Conservation (phyloP, 2,329 filamentous ascomycete genomes). For the Fusarium torulosum region DNA sequence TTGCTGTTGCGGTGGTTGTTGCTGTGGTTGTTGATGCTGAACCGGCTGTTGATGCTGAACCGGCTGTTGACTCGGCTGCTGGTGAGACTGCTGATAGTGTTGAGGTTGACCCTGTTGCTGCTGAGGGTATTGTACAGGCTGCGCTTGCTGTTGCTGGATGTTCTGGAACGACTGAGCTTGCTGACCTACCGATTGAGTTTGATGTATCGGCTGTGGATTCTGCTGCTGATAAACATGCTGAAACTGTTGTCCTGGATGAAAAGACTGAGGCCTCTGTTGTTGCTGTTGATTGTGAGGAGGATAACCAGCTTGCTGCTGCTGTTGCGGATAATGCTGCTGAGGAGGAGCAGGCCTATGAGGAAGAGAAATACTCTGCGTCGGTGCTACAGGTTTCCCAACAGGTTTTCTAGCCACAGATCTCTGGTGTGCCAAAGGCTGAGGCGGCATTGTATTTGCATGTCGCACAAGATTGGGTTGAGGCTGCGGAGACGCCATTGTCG, state of each 20-base stretch:
- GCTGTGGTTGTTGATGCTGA: slow-evolving; percentile 1
- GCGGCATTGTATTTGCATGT: slow-evolving; percentile 8
- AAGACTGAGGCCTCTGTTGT: slow-evolving; percentile 20
- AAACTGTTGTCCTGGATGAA: slow-evolving; percentile 15
- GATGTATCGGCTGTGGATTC: background rate
- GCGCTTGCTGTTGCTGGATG: slow-evolving; percentile 1
- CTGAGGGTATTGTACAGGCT: slow-evolving; percentile 4
- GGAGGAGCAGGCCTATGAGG: slow-evolving; percentile 22
- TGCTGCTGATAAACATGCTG: slow-evolving; percentile 9
- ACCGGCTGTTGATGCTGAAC: background rate
- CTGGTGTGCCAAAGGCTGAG: slow-evolving; percentile 30
- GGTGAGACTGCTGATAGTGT: background rate
- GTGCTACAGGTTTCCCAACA: slow-evolving; percentile 3
- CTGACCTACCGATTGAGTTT: background rate
- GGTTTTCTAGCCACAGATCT: slow-evolving; percentile 34
- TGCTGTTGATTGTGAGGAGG: slow-evolving; percentile 25
- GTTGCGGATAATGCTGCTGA: background rate
- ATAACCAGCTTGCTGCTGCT: background rate
- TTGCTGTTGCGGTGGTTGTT: background rate
- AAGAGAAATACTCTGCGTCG: slow-evolving; percentile 16
- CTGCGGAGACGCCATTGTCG: slow-evolving; percentile 36
- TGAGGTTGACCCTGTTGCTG: slow-evolving; percentile 8
- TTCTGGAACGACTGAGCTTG: background rate
- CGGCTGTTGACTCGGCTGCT: background rate
- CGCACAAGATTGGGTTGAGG: slow-evolving; percentile 13